Conservation (phyloP, 805 yeast genomes). For the Kregervanrija delftensis region DNA sequence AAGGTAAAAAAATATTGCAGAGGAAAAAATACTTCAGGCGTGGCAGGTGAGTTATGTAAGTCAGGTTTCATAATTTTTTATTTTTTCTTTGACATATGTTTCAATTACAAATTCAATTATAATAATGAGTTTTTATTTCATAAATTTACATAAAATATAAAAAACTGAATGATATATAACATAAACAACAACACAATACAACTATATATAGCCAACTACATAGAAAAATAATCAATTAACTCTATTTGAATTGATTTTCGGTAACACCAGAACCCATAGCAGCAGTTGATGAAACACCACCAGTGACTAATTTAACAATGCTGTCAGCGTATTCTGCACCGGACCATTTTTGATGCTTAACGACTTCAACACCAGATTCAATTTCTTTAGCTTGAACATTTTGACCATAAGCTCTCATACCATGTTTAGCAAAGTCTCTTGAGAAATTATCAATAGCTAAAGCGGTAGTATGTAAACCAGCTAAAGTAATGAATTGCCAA, state of each 20-base stretch:
- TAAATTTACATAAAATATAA: too few species aligned
- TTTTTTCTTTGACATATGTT: too few species aligned
- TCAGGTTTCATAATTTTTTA: too few species aligned
- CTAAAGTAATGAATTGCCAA: constrained; percentile 97
- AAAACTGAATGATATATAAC: background rate
- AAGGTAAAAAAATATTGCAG: too few species aligned
- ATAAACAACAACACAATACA: background rate
- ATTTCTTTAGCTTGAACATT: constrained; percentile 83
- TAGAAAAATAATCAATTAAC: background rate
- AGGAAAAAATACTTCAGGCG: too few species aligned
- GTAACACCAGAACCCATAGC: constrained; percentile 99
- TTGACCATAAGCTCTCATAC: constrained; percentile 95
- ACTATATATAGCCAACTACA: background rate
- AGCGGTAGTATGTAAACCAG: constrained; percentile 95
- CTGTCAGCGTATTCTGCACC: constrained; percentile 97
- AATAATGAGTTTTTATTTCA: too few species aligned
- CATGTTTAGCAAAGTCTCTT: constrained; percentile 66
- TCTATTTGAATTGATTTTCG: constrained; percentile 79
- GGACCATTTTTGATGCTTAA: constrained; percentile 98
- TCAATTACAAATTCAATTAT: too few species aligned
- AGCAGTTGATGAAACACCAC: constrained; percentile 92
- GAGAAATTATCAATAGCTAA: constrained; percentile 84
- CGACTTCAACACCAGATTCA: constrained; percentile 85
- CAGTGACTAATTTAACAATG: constrained; percentile 80
- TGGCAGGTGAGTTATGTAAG: too few species aligned